Conservation (phyloP, 345 rosid genomes). For the Arabidopsis suecica region DNA sequence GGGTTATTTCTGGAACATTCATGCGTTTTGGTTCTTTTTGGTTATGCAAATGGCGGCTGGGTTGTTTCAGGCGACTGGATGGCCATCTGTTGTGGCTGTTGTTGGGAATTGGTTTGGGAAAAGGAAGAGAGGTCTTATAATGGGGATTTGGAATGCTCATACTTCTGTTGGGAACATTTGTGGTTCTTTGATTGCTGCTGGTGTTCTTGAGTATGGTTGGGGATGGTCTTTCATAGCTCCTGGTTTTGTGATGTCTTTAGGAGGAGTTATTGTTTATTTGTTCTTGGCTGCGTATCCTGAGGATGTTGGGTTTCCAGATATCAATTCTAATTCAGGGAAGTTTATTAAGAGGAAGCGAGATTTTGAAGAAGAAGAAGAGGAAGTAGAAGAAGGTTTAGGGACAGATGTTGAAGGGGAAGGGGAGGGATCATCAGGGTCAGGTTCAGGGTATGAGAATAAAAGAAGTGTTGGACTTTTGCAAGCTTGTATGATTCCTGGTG, state of each 20-base stretch:
- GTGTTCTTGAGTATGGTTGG: slow-evolving; percentile 91
- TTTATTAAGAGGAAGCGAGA: slow-evolving; percentile 49
- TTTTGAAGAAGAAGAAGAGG: slow-evolving; percentile 27
- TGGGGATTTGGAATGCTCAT: slow-evolving; percentile 99
- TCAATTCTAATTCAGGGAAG: slow-evolving; percentile 48
- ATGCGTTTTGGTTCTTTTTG: slow-evolving; percentile 69
- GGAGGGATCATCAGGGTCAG: slow-evolving; percentile 29
- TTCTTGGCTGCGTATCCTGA: slow-evolving; percentile 93
- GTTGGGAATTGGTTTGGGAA: slow-evolving; percentile 94
- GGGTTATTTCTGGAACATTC: slow-evolving; percentile 86
- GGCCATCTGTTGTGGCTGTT: slow-evolving; percentile 99
- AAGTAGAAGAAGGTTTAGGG: slow-evolving; percentile 36
- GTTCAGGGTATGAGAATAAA: slow-evolving; percentile 46
- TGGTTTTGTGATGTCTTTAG: slow-evolving; percentile 67
- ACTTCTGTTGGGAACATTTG: slow-evolving; percentile 89
- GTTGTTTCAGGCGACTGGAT: slow-evolving; percentile 89
- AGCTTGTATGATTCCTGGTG: slow-evolving; percentile 94
- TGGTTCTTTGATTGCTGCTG: slow-evolving; percentile 91
- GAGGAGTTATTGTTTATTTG: slow-evolving; percentile 77
- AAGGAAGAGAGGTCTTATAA: slow-evolving; percentile 92
- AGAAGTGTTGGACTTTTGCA: slow-evolving; percentile 79
- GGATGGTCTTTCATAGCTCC: slow-evolving; percentile 93
- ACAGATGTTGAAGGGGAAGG: slow-evolving; percentile 34
- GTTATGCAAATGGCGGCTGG: slow-evolving; percentile 90
- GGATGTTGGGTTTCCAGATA: slow-evolving; percentile 75